Base-by-base conservation (phyloP, 441 rosid genomes). In the Adansonia grandidieri region DNA sequence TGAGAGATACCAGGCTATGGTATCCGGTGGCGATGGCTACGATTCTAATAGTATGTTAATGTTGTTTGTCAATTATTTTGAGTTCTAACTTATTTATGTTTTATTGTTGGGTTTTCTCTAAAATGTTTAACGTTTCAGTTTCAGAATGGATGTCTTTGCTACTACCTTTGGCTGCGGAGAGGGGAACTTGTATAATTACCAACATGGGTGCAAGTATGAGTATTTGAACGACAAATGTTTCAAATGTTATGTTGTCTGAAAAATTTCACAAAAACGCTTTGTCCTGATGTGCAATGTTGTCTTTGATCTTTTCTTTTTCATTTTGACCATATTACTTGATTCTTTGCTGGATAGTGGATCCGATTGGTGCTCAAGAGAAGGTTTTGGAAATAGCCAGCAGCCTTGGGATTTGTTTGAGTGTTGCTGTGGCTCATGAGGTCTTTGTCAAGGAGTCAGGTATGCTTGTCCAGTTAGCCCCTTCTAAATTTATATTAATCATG, bases 131-230 rank as follows among this genome's bases (percentile, higher is more conserved):
- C 0, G n/a, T 53, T 71, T 10, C 63, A 74, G 77, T 74, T 74
- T 74, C 54, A 50, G 2, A 91, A 63, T 95, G 98, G 97, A 92
- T 95, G 97, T 81, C 61, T 73, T 73, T 92, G 87, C 86, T 95
- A 28, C 81, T 95, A 45, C 98, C 97, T 70, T 24, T 92, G 85
- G 96, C 98, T 69, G 80, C 92, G 76, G 88, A 88, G 76, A 92
- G 84, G 75, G 93, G 93, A 80, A 88, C 83, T 60, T 89, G 97
- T 85, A 86, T 95, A 37, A 89, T 95, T 76, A 91, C 97, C 81
- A 95, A 95, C 88, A 95, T 93, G 98, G 98, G 98, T 80, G 96
- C 97, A 80, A 86, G 98, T 95, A 88, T 76, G 91, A 51, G 57
- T 17, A 74, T 45, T 54, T 72, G 14, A 64, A 7, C 37, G 37